Conservation (phyloP, 805 yeast species). For the Brettanomyces anomalus region DNA sequence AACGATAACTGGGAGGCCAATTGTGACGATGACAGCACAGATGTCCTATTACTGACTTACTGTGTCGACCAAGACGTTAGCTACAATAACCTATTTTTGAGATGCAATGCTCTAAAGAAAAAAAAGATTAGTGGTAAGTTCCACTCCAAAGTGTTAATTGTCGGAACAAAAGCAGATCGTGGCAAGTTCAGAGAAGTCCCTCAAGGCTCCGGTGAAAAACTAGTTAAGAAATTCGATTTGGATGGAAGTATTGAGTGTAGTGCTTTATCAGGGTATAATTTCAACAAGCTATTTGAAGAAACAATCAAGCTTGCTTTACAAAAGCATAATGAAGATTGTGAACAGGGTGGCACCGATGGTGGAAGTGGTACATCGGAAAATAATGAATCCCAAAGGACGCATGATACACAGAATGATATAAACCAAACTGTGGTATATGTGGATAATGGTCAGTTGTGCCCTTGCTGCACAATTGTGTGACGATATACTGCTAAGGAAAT, state of each 20-base stretch:
- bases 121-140: conserved; percentile 4
- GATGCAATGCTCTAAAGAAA: conserved; percentile 5
- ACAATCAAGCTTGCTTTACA: conserved; percentile 11
- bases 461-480: no score
- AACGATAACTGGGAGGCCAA: conserved; percentile 42
- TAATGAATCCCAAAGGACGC: no score
- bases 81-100: conserved; percentile 7
- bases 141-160: conserved; percentile 32
- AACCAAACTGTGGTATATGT: no score
- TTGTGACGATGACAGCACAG: conserved; percentile 25
- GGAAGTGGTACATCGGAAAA: no score
- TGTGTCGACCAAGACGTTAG: conserved; percentile 31
- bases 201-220: conserved; percentile 24
- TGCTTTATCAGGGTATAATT: conserved; percentile 67
- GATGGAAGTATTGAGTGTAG: conserved; percentile 60
- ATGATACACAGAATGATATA: no score
- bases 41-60: conserved; percentile 42
- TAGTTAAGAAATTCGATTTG: conserved; percentile 17
- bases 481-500: no score
- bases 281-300: conserved; percentile 63
- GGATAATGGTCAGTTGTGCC: no score
- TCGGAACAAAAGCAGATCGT: conserved; percentile 72
- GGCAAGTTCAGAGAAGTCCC: conserved; percentile 70
- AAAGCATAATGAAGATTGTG: conserved; percentile 1
- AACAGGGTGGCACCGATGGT: background rate